These are phyloP conservation scores for Neckera pumila DNA, from an alignment of 225 moss, liverwort and hornwort species.

Conservation along the genomic window DNA sequence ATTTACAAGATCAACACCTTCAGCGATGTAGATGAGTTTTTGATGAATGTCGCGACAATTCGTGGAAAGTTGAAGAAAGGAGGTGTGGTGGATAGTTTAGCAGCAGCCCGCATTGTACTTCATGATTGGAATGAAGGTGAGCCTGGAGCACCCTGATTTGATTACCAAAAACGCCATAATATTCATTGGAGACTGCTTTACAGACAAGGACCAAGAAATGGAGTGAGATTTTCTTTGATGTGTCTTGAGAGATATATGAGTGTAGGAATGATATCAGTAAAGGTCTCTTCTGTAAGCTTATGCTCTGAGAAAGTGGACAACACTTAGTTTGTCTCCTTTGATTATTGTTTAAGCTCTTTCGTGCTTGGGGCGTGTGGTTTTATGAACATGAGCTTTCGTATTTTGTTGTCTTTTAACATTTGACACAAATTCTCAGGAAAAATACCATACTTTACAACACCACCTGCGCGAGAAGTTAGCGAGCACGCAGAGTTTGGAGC, in stretches of 20 bases:
- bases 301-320: neutral
- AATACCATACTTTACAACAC: constrained; percentile 79
- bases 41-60: constrained; percentile 59
- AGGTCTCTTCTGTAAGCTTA: neutral
- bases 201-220: neutral
- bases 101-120: constrained; percentile 84
- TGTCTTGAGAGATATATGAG: neutral
- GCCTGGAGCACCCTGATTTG: neutral
- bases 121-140: constrained; percentile 95
- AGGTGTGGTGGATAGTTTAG: constrained; percentile 65
- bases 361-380: neutral
- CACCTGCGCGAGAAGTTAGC: constrained; percentile 59
- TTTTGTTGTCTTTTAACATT: neutral
- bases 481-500: constrained; percentile 69
- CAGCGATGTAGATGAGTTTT: constrained; percentile 67
- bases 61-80: constrained; percentile 89
- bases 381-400: neutral
- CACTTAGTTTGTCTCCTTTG: neutral
- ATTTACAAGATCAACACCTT: constrained; percentile 73
- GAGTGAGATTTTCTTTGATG: neutral
- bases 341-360: neutral
- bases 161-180: neutral
- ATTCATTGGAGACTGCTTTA: neutral
- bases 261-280: neutral
- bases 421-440: constrained; percentile 31